Base-by-base conservation (phyloP, 2,329 filamentous ascomycete genomes). In the Pseudogymnoascus sp. region DNA sequence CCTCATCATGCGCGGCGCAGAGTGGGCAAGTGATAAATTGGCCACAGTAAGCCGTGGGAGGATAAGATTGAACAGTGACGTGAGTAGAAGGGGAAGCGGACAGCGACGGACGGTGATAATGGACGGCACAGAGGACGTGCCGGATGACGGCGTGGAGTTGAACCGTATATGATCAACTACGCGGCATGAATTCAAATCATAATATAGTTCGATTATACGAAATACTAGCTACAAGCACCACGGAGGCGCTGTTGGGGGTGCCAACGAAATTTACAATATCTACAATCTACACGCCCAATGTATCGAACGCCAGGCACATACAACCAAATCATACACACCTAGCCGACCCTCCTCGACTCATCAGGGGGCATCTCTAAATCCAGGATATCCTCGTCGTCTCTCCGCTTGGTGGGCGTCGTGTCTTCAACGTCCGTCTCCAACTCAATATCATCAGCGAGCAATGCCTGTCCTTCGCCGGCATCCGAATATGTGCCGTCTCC, bases 11-110 rank as follows among this genome's bases (percentile, higher is more conserved):
- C 74, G 71, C 11, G 75, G 78, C 0, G 83, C 79, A 0, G 75
- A 73, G 4, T 89, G 86, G 85, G 72, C 88, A 12, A 80, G 81
- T 4, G 79, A 78, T 59, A 80, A 78, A 63, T 72, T 88, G 1
- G 75, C 77, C 43, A 76, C 72, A 41, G 74, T 76, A 5, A 82
- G 80, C 1, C 77, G 84, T 1, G 86, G 86, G 0, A 76, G 81
- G 64, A 81, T 88, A 64, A 76, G 76, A 62, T 72, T 88, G 11
- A 65, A 64, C 7, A 59, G 64, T 62, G 62, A 60, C n/a, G 60
- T 30, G 59, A 54, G 30, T 60, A 67, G n/a, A 20, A 74, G 75
- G 62, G 65, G 63, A 25, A 63, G 64, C 65, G 71, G 58, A 63
- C 69, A 62, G 65, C 67, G 37, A 62, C 70, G 60, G 60, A 66